Evolutionary conservation across 257 asterid species (phyloP), one percentile per base, ranked within the genome.

Genomic region (Jasminum sambac): DNA sequence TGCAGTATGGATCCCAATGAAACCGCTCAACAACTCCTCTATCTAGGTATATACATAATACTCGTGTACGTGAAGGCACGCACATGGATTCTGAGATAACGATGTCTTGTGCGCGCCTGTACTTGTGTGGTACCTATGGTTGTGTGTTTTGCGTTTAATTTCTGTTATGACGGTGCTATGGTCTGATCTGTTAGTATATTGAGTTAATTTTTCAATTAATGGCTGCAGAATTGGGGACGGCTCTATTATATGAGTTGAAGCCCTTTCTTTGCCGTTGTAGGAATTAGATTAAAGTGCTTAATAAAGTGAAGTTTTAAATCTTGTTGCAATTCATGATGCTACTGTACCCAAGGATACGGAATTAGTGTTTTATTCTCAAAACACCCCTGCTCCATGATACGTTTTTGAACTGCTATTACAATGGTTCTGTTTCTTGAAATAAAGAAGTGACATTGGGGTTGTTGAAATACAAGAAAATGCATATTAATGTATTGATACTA

Each of bases 1-100:
- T 87, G 94, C 76, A 77, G 79, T 68, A 87, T 87, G 94, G 90
- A 87, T 80, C 87, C 94, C 23, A 75, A 87, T 41, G 87, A 87
- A 13, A 82, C 90, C 17, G 87, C 83, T 67, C 89, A 85, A 41
- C 83, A 75, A 69, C 86, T 87, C 46, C 78, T 87, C 8, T 80
- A 79, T 65, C 74, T 87, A 13, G 94, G 94, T 87, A 72, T 50
- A 14, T 44, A 8, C 36, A 8, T 39, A 37, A 26, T 17, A 71
- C 11, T 36, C 17, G 0, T 41, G 19, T 21, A 19, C 17, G 41
- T 21, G 55, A 17, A 21, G 23, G 36, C 21, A n/a, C 30, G 11
- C 34, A 59, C 57, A 24, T 69, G 73, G 65, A 37, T 37, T 23
- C 42, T 6, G 40, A 58, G 14, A 44, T 11, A 21, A 14, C 13